Conservation (phyloP, 192 early-diverging fungal species). For the Geranomyces michiganensis region DNA sequence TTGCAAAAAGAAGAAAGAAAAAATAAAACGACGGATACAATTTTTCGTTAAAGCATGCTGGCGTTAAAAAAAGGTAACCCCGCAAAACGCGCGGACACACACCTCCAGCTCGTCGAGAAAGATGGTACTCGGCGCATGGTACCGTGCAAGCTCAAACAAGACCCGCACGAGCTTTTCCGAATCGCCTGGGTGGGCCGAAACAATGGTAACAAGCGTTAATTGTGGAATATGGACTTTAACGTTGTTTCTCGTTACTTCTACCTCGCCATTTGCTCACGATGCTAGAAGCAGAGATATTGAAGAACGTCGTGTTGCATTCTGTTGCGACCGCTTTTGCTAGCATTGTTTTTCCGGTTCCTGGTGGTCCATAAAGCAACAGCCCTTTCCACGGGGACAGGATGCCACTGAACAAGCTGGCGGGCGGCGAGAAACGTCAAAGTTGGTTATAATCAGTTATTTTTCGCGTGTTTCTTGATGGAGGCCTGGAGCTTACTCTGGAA, state of each 20-base stretch:
- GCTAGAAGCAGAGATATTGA: conserved; percentile 58
- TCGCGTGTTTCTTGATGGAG: no score
- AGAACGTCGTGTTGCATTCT: conserved; percentile 63
- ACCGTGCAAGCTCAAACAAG: conserved; percentile 59
- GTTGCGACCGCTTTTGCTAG: conserved; percentile 64
- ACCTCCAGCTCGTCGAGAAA: conserved; percentile 64
- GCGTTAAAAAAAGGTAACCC: no score
- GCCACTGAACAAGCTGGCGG: conserved; percentile 49
- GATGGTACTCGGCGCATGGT: conserved; percentile 59
- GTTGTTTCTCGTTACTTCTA: neutral
- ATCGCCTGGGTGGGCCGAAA: conserved; percentile 36
- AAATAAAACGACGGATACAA: no score
- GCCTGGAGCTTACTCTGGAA: conserved; percentile 47
- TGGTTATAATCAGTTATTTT: neutral
- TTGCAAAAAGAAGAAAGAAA: no score
- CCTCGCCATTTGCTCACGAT: conserved; percentile 64
- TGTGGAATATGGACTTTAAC: neutral
- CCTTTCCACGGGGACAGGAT: conserved; percentile 61
- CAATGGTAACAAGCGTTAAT: neutral
- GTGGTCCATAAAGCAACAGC: conserved; percentile 59
- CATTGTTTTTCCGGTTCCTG: conserved; percentile 60
- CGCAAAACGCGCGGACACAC: no score
- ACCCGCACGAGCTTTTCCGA: conserved; percentile 59
- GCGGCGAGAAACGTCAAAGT: neutral
- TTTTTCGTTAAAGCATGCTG: no score